Evolutionary conservation across 2,329 filamentous ascomycete species (phyloP), one percentile per base, ranked within the genome.

Genomic region (Colletotrichum tabaci): DNA sequence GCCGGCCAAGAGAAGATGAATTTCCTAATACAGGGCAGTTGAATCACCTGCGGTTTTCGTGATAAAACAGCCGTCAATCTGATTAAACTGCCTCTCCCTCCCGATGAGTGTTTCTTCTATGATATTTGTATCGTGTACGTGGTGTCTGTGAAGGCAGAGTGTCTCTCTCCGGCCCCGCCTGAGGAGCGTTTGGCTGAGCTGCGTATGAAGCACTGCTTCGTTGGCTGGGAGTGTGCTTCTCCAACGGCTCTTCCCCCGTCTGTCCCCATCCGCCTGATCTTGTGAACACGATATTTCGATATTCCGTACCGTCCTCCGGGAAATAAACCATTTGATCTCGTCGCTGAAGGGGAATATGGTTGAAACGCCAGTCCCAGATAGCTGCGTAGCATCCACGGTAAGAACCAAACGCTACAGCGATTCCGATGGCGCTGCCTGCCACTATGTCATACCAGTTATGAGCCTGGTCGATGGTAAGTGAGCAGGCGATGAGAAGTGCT

Each of bases 381-480:
- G 87, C 86, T 0, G 91, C 90, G 74, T 92, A 94, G 1, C 89
- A 87, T 84, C 90, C 90, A 30, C 92, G 84, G 78, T 93, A 94
- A 0, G 87, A 81, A 2, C 86, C 87, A 72, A 93, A 86, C 0
- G 91, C 91, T 80, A 91, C 88, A 52, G 88, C 75, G 1, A 85
- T 88, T 1, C 92, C 92, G 62, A 94, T 92, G 13, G 86, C 77
- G 0, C 86, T 88, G 1, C 92, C 92, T 0, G 87, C 90, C 0
- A 92, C 73, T 52, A 93, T 86, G 72, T 94, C 92, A 71, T 92
- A 93, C 89, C 90, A 91, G 77, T 93, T 89, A 79, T 94, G 92
- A 49, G 86, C 90, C 70, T 90, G 86, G 74, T 93, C 87, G 66
- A 93, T 88, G 1, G 89, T 91, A 9, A 93, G 82, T 0, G 87